Conservation (phyloP, 1,139 yeast genomes). For the Starmera stellimalicola region DNA sequence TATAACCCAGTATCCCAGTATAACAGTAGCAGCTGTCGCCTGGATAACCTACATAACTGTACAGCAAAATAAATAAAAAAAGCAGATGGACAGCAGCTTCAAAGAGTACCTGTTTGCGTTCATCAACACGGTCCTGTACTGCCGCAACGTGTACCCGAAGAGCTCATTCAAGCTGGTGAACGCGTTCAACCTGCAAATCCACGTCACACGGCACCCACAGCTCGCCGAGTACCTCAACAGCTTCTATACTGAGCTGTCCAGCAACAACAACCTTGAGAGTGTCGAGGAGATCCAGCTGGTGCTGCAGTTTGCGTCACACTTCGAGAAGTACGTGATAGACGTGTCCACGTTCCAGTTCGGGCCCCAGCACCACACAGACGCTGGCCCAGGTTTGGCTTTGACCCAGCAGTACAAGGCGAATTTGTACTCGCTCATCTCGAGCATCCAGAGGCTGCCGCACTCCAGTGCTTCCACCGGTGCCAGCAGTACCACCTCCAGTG, state of each 20-base stretch:
- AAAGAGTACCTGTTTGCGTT: conserved; percentile 3
- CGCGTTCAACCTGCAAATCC: neutral
- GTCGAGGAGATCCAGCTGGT: neutral
- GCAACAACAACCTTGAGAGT: neutral
- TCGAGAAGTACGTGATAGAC: conserved; percentile 1
- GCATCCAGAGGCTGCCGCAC: neutral
- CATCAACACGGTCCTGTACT: conserved; percentile 1
- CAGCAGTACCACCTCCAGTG: too few species aligned
- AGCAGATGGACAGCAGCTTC: neutral
- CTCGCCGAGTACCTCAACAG: neutral
- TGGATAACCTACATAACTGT: too few species aligned
- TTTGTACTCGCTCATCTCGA: neutral
- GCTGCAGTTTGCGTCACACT: neutral
- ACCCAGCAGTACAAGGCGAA: neutral
- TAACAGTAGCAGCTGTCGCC: too few species aligned
- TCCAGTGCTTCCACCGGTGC: too few species aligned
- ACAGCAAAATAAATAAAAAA: too few species aligned
- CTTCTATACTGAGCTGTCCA: neutral
- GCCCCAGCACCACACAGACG: too few species aligned
- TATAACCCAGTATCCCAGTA: too few species aligned
- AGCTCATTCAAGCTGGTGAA: neutral
- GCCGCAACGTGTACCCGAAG: neutral
- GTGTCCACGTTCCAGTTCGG: neutral
- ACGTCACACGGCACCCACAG: neutral
- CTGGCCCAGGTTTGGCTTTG: too few species aligned